Evolutionary conservation across 192 early-diverging fungal genomes (phyloP).

Genomic region (Lunasporangiospora selenospora): DNA sequence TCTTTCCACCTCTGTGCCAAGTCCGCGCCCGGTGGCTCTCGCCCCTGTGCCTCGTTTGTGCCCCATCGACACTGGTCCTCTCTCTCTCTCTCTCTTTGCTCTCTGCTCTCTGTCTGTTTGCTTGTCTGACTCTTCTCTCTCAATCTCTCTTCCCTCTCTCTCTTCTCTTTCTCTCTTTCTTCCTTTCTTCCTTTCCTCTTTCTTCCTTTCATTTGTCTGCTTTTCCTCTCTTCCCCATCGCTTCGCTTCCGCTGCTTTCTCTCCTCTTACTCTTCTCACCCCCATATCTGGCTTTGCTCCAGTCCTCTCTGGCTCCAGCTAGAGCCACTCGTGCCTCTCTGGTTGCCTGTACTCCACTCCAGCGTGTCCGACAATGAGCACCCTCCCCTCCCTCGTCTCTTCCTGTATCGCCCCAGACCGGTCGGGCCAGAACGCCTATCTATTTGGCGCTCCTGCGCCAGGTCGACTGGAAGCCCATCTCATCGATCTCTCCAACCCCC

Average conservation of each 20-base stretch:
- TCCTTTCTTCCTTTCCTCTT: not conserved
- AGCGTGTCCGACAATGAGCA: not conserved
- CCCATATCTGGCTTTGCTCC: not conserved
- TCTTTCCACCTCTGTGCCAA: no score
- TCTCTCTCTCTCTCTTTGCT: not conserved
- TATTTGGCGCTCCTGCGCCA: constrained; percentile 23
- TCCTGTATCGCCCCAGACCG: constrained; percentile 34
- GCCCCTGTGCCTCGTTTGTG: no score
- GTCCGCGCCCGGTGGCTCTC: no score
- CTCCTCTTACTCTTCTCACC: constrained; percentile 1
- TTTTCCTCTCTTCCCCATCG: no score
- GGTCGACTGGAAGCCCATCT: constrained; percentile 31
- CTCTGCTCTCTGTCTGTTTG: not conserved
- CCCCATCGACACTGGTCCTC: no score
- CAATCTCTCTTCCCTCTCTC: not conserved
- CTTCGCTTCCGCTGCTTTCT: not conserved
- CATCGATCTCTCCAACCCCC: constrained; percentile 20
- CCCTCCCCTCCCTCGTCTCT: constrained; percentile 8
- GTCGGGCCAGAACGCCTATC: constrained; percentile 17
- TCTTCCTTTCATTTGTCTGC: not conserved
- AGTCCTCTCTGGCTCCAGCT: not conserved
- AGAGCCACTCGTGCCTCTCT: not conserved
- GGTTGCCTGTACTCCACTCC: not conserved
- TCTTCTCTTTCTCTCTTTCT: not conserved
- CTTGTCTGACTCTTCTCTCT: no score